Percentiles rank a stretch among this genome's conserved stretches.
phyloP scores from a whole-genome alignment of 129 eudicot genomes.

The Flaveria bidentis region DNA sequence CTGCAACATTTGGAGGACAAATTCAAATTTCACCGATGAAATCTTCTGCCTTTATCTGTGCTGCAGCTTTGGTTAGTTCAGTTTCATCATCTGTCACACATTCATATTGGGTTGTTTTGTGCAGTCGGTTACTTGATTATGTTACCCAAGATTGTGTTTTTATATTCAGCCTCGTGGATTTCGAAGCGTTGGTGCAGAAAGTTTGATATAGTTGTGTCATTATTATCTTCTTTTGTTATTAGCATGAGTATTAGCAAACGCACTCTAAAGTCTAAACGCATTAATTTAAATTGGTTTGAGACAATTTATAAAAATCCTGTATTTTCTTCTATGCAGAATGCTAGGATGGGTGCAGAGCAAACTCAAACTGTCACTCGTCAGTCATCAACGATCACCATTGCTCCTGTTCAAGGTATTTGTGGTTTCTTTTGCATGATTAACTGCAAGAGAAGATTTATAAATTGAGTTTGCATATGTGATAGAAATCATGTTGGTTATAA shows the following conservation, averaged over 20 bases:
- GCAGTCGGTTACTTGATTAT: constrained; percentile 3
- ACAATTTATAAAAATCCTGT: not conserved
- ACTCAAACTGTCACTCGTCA: constrained; percentile 83
- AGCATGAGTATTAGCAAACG: not conserved
- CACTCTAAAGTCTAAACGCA: not conserved
- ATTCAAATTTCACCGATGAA: constrained; percentile 26
- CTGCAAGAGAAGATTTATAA: not conserved
- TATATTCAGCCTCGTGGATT: not conserved
- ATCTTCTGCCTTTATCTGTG: constrained; percentile 56
- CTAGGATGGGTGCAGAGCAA: constrained; percentile 77
- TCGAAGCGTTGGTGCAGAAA: not conserved
- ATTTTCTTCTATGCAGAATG: constrained; percentile 47
- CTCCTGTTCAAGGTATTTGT: constrained; percentile 68
- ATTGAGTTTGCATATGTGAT: not conserved
- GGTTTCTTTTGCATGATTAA: constrained; percentile 8
- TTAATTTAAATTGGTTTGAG: not conserved
- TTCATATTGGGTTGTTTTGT: constrained; percentile 9
- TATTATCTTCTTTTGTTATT: not conserved
- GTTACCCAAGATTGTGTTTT: not conserved
- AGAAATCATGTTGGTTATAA: not conserved
- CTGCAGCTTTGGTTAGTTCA: constrained; percentile 67
- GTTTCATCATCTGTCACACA: constrained; percentile 4
- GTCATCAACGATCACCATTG: constrained; percentile 77
- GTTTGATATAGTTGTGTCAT: not conserved
- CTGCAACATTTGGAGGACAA: constrained; percentile 25